Evolutionary conservation across 2,329 filamentous ascomycete species (phyloP), one percentile per base, ranked within the genome.

Genomic region (Phyllosticta citribraziliensis): DNA sequence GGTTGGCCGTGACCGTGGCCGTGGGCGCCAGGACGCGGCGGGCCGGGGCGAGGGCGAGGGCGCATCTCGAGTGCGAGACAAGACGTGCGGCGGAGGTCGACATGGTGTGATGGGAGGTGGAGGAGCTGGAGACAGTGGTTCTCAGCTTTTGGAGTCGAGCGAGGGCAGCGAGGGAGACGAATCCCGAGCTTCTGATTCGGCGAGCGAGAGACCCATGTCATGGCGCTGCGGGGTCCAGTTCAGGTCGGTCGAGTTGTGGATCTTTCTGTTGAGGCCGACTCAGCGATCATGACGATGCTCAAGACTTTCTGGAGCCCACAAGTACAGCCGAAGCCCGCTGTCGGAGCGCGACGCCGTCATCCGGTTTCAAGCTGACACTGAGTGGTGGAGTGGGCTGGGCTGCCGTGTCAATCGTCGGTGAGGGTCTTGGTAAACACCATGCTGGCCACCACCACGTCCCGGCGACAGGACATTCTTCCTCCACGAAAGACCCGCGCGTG

Each of bases 71-170:
- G 40, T 47, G 40, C 14, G 40, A 47, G 40, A 47, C 17, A 33
- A 60, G 30, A 14, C 57, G 57, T 17, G 50, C 50, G n/a, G 56
- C 27, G 33, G 47, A 20, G 22, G 57, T 50, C 35, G 54, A 50
- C 57, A 60, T 60, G 57, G 14, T 55, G 51, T 20, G 22, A 11
- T 20, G 52, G 30, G 57, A 33, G 54, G 52, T 55, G 57, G 50
- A 40, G 9, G 6, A 30, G 27, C 27, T 30, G 27, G 20, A 25
- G 20, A 24, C 20, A 27, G 14, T 25, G 19, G 10, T 47, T 40
- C 8, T 17, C 33, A 14, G 33, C 40, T 47, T 47, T 5, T 47
- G 40, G 40, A 47, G 40, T n/a, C 19, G 40, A 47, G 40, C 17
- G 40, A 47, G 27, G 27, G 27, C 27, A 30, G 27, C 27, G 27